These are phyloP conservation scores for Neofusicoccum ribis DNA, from an alignment of 2,329 filamentous ascomycete species.

Conservation along the genomic window DNA sequence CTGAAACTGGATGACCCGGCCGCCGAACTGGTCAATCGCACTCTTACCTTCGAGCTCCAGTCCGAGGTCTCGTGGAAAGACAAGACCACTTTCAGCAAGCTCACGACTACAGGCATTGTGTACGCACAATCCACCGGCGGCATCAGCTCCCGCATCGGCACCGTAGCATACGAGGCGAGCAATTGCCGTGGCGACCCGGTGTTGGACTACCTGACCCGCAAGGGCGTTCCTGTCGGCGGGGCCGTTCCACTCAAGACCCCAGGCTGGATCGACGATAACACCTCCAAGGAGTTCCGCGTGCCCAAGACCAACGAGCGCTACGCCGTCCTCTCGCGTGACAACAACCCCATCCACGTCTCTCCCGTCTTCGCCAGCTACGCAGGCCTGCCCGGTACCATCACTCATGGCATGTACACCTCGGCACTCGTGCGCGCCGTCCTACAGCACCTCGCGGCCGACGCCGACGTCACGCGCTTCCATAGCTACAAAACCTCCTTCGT, in stretches of 20 bases:
- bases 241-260: conserved; percentile 21
- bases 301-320: conserved; percentile 26
- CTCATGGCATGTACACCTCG: conserved; percentile 44
- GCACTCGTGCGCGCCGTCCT: conserved; percentile 33
- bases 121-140: neutral
- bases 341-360: conserved; percentile 45
- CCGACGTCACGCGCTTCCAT: neutral
- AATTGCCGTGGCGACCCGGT: too few relatives aligned
- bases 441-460: neutral
- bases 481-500: conserved; percentile 33
- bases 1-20: neutral
- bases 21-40: conserved; percentile 7
- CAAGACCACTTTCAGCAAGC: neutral
- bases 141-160: too few relatives aligned
- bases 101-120: neutral
- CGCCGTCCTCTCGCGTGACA: conserved; percentile 38
- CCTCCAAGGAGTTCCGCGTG: neutral
- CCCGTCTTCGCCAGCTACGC: conserved; percentile 37
- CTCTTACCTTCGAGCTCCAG: conserved; percentile 22
- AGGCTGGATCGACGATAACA: neutral
- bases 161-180: too few relatives aligned
- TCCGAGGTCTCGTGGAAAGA: conserved; percentile 15
- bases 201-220: too few relatives aligned
- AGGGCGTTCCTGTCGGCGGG: too few relatives aligned
- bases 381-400: conserved; percentile 41